phyloP scores from a whole-genome alignment of 192 early-diverging fungal species.

The Neocallimastix lanati region DNA sequence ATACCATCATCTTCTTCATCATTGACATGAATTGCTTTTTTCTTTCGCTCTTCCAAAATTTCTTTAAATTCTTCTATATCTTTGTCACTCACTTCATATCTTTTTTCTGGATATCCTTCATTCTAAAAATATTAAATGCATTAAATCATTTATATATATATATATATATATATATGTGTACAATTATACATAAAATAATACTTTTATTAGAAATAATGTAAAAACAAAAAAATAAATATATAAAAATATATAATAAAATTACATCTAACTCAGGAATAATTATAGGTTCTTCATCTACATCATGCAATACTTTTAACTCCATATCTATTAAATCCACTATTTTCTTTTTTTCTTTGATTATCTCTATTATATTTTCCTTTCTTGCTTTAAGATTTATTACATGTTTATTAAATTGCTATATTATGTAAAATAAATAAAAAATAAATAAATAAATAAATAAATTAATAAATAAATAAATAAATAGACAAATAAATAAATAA shows the following conservation, averaged over 20 bases:
- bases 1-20: slow-evolving; percentile 12
- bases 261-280: slow-evolving; percentile 20
- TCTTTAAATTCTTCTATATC: slow-evolving; percentile 20
- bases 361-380: slow-evolving; percentile 6
- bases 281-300: background rate
- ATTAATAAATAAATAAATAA: no score
- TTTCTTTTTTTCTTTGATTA: slow-evolving; percentile 6
- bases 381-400: slow-evolving; percentile 13
- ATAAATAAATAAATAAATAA: no score
- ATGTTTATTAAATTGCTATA: slow-evolving; percentile 24
- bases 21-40: slow-evolving; percentile 6
- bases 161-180: no score
- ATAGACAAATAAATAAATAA: no score
- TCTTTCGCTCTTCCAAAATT: slow-evolving; percentile 8
- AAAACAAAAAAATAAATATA: no score
- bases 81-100: slow-evolving; percentile 18
- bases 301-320: slow-evolving; percentile 15
- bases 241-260: background rate
- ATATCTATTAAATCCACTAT: slow-evolving; percentile 14
- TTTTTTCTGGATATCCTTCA: slow-evolving; percentile 23
- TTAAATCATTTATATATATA: no score
- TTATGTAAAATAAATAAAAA: no score
- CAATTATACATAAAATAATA: no score
- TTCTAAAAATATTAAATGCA: slow-evolving; percentile 2
- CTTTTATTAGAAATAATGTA: no score